Percentiles rank a stretch among this genome's conserved stretches.
phyloP scores from a whole-genome alignment of 305 asterid genomes.

The Stenogyne calaminthoides region DNA sequence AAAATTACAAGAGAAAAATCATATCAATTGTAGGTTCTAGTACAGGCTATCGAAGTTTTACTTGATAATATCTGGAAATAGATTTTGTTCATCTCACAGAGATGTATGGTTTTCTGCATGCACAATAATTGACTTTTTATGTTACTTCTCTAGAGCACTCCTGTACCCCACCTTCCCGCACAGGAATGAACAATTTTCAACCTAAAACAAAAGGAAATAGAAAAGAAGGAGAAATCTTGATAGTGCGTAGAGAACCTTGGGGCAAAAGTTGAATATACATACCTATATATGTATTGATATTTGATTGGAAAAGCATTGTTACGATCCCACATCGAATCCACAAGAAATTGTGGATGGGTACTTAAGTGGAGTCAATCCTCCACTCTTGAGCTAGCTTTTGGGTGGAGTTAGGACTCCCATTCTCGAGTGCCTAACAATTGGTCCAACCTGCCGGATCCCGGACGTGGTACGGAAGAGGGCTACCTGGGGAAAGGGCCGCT shows the following conservation, averaged over 20 bases:
- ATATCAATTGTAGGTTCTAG: constrained; percentile 1
- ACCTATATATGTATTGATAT: background rate
- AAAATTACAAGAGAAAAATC: constrained; percentile 4
- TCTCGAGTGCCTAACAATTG: too few relatives aligned
- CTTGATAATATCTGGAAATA: constrained; percentile 18
- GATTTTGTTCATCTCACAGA: constrained; percentile 8
- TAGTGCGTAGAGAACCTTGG: background rate
- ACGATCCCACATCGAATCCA: too few relatives aligned
- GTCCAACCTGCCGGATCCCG: too few relatives aligned
- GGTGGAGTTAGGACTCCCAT: too few relatives aligned
- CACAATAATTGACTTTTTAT: background rate
- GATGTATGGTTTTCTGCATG: background rate
- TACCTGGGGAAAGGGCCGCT: too few relatives aligned
- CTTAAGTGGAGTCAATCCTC: too few relatives aligned
- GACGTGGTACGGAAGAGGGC: too few relatives aligned
- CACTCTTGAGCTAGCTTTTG: too few relatives aligned
- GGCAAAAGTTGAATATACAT: constrained; percentile 12
- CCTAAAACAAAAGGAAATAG: background rate
- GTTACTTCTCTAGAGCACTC: background rate
- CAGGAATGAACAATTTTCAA: background rate
- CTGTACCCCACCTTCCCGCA: background rate
- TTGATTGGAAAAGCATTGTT: background rate
- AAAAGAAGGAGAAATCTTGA: background rate
- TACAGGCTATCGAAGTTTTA: constrained; percentile 14
- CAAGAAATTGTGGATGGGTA: too few relatives aligned